These are phyloP conservation scores for Hamamelis virginiana DNA, from an alignment of 164 flowering plant species.

Conservation along the genomic window DNA sequence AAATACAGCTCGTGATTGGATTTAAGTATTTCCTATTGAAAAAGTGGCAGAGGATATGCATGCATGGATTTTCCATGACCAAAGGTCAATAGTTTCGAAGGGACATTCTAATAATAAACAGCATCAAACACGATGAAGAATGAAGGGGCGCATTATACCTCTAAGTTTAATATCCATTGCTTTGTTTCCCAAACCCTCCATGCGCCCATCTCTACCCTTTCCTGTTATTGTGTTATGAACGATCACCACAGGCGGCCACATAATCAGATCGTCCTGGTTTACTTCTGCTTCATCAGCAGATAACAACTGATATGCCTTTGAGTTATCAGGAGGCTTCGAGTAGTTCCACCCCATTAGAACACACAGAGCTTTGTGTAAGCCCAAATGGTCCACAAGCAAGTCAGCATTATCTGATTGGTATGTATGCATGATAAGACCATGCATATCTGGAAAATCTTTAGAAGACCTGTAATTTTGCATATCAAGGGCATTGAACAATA, in stretches of 20 bases:
- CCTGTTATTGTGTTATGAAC: slow-evolving; percentile 86
- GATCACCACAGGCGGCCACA: slow-evolving; percentile 95
- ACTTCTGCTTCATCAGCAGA: slow-evolving; percentile 74
- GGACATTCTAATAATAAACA: slow-evolving; percentile 3
- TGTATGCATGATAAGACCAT: slow-evolving; percentile 84
- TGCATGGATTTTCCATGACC: background rate
- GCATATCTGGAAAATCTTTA: slow-evolving; percentile 77
- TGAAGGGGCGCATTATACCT: slow-evolving; percentile 57
- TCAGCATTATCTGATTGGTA: slow-evolving; percentile 69
- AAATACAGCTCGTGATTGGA: too few species aligned
- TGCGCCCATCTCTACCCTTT: slow-evolving; percentile 81
- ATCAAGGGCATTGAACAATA: slow-evolving; percentile 42
- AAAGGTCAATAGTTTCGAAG: background rate
- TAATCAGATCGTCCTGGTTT: slow-evolving; percentile 73
- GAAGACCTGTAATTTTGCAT: slow-evolving; percentile 74
- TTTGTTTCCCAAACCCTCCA: slow-evolving; percentile 95
- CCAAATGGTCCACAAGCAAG: slow-evolving; percentile 76
- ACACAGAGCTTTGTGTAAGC: slow-evolving; percentile 92
- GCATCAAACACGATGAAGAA: slow-evolving; percentile 9
- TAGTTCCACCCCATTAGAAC: slow-evolving; percentile 93
- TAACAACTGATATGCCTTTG: slow-evolving; percentile 68
- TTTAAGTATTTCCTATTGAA: background rate
- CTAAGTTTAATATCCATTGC: slow-evolving; percentile 78
- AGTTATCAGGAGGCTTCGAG: slow-evolving; percentile 68
- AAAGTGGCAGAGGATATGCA: too few species aligned